phyloP scores from a whole-genome alignment of 2,329 filamentous ascomycete genomes.

The Aspergillus sp. region DNA sequence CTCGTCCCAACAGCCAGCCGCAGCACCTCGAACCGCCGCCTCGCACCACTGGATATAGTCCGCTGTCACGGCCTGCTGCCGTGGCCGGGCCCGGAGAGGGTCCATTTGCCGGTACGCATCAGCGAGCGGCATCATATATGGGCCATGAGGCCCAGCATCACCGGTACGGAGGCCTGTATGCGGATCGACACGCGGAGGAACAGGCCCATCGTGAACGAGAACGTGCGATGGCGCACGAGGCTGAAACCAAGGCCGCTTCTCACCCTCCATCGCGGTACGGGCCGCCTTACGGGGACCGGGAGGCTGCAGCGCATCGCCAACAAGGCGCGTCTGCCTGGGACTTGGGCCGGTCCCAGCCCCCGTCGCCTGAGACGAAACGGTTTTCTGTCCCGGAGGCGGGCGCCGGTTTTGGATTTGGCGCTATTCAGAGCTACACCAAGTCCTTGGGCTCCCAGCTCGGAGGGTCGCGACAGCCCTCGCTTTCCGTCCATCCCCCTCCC shows the following conservation, averaged over 20 bases:
- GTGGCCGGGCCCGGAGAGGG: slow-evolving; percentile 25
- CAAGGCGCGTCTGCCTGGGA: slow-evolving; percentile 38
- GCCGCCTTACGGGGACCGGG: slow-evolving; percentile 37
- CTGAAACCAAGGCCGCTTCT: slow-evolving; percentile 30
- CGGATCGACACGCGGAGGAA: slow-evolving; percentile 41
- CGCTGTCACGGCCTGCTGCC: slow-evolving; percentile 32
- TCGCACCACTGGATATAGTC: slow-evolving; percentile 40
- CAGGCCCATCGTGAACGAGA: slow-evolving; percentile 39
- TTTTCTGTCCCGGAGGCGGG: slow-evolving; percentile 35
- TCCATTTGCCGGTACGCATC: slow-evolving; percentile 26
- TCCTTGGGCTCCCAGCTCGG: slow-evolving; percentile 43
- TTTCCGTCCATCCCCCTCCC: slow-evolving; percentile 39
- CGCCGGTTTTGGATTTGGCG: slow-evolving; percentile 41
- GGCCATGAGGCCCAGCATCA: slow-evolving; percentile 34
- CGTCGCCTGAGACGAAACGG: slow-evolving; percentile 42
- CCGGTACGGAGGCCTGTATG: slow-evolving; percentile 37
- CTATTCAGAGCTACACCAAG: slow-evolving; percentile 46
- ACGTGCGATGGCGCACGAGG: slow-evolving; percentile 30
- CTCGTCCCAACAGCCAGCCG: slow-evolving; percentile 47
- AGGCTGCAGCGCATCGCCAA: slow-evolving; percentile 31
- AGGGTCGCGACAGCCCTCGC: slow-evolving; percentile 33
- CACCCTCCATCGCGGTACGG: slow-evolving; percentile 33
- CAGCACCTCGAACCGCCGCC: slow-evolving; percentile 38
- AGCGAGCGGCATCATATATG: slow-evolving; percentile 33
- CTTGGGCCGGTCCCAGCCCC: slow-evolving; percentile 38